These are phyloP conservation scores for Closterium sp. DNA, from an alignment of 139 green algal species.

Conservation along the genomic window DNA sequence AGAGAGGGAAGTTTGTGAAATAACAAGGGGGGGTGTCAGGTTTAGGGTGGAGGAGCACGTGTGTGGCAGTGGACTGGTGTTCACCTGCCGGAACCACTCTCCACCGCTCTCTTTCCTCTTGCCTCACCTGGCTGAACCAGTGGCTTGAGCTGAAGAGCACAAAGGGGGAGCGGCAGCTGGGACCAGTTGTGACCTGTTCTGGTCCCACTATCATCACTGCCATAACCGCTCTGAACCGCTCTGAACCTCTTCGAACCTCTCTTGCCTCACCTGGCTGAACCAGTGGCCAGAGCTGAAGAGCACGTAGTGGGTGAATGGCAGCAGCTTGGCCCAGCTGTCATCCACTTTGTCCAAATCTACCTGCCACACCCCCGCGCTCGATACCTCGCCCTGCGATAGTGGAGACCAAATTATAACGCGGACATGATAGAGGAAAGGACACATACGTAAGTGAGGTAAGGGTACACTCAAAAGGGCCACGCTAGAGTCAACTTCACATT, in stretches of 20 bases:
- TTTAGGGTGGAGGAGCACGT: neutral
- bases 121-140: neutral
- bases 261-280: neutral
- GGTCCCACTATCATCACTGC: no score
- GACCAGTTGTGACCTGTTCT: neutral
- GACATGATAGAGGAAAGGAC: no score
- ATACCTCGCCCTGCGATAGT: neutral
- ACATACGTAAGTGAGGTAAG: no score
- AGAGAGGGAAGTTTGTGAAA: neutral
- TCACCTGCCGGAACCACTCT: neutral
- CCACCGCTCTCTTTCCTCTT: neutral
- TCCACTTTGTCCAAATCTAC: neutral
- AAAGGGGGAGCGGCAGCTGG: neutral
- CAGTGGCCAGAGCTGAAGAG: neutral
- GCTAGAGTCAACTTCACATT: no score
- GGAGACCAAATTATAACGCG: no score
- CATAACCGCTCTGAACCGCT: no score
- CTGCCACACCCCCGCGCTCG: neutral
- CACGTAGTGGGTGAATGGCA: neutral
- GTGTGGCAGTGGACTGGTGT: neutral
- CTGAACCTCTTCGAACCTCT: neutral
- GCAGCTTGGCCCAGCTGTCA: neutral
- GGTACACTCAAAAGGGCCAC: no score
- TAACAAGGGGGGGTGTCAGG: neutral
- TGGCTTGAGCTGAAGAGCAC: neutral